Conservation (phyloP, 768 basidiomycete species). For the Termitomyces sp. region DNA sequence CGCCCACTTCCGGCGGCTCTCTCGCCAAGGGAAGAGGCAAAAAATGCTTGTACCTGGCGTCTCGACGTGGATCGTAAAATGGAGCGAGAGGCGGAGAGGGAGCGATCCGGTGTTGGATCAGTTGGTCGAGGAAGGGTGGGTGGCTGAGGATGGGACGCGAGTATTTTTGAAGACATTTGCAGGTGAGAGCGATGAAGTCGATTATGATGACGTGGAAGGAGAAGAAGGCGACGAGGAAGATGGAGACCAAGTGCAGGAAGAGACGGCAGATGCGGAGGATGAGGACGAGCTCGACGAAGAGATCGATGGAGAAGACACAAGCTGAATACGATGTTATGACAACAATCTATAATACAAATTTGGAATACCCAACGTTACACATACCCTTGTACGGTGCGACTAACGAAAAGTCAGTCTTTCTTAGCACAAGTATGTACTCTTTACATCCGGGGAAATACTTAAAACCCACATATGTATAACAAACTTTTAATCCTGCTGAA, state of each 20-base stretch:
- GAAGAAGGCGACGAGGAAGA: slow-evolving; percentile 11
- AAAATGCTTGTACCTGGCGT: neutral
- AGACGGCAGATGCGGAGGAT: slow-evolving; percentile 7
- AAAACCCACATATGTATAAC: no score
- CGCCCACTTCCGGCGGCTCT: neutral
- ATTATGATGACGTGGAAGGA: slow-evolving; percentile 16
- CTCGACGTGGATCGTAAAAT: slow-evolving; percentile 25
- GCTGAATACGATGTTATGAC: neutral
- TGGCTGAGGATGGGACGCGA: slow-evolving; percentile 15
- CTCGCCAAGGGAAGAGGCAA: neutral
- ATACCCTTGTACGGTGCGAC: neutral
- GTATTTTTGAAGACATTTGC: slow-evolving; percentile 25
- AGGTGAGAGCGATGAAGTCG: slow-evolving; percentile 22
- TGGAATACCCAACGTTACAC: neutral
- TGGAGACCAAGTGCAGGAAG: slow-evolving; percentile 20
- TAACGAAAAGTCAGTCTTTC: neutral
- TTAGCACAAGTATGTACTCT: neutral
- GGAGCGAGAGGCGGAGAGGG: slow-evolving; percentile 27
- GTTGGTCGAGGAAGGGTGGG: slow-evolving; percentile 31
- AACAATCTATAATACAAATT: neutral
- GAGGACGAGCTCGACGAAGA: slow-evolving; percentile 3
- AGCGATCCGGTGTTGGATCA: slow-evolving; percentile 30
- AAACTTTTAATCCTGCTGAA: no score
- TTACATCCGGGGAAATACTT: neutral
- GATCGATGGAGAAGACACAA: slow-evolving; percentile 4